These are phyloP conservation scores for Penicillium polonicum DNA, from an alignment of 2,329 filamentous ascomycete species.

Conservation along the genomic window DNA sequence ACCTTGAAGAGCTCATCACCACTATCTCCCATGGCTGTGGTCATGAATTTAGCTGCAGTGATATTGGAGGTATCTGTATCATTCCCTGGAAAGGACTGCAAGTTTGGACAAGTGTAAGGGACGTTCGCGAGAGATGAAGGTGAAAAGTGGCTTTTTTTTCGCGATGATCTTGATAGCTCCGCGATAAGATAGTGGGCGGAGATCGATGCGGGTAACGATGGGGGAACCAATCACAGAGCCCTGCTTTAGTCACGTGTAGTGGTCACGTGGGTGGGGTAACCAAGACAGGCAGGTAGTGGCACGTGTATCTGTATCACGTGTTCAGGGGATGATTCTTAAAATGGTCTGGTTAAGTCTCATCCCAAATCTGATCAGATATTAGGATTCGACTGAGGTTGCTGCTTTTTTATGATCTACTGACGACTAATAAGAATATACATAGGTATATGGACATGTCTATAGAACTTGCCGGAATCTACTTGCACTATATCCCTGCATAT, in stretches of 20 bases:
- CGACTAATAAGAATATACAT: no score
- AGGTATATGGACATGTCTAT: not conserved
- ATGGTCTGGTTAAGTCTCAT: not conserved
- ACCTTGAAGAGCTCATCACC: not conserved
- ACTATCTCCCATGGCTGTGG: not conserved
- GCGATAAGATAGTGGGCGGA: conserved; percentile 2
- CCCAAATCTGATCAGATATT: not conserved
- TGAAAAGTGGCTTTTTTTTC: conserved; percentile 6
- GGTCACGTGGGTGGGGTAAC: not conserved
- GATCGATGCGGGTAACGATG: not conserved
- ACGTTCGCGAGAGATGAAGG: not conserved
- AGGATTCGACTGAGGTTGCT: not conserved
- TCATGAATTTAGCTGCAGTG: not conserved
- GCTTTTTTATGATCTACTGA: no score
- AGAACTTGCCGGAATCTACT: not conserved
- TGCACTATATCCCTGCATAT: not conserved
- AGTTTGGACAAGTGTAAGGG: not conserved
- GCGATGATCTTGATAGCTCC: conserved; percentile 1
- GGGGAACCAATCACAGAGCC: not conserved
- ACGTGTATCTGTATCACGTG: not conserved
- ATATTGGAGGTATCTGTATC: not conserved
- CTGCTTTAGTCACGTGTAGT: accelerated
- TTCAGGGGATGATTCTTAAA: no score
- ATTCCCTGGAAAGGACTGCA: not conserved
- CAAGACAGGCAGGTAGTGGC: not conserved